Conservation (phyloP, 2,329 filamentous ascomycete species). For the Fusarium verticillioides region DNA sequence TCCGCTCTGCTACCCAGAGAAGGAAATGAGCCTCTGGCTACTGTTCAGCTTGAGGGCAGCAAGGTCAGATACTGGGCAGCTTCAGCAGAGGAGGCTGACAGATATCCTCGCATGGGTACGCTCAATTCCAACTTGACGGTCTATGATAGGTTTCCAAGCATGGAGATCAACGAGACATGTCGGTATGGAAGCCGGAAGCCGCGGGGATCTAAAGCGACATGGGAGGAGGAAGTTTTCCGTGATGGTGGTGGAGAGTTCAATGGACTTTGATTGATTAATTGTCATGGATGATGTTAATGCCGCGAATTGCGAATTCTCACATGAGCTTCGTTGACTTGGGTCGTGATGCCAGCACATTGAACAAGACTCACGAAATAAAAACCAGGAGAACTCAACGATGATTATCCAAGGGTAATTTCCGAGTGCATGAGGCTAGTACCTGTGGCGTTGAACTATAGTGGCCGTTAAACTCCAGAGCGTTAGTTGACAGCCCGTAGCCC, state of each 20-base stretch:
- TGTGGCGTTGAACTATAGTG: neutral
- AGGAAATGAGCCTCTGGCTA: neutral
- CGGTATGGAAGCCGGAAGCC: neutral
- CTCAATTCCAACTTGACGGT: neutral
- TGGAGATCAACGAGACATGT: neutral
- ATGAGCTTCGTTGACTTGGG: accelerated
- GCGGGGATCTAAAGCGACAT: neutral
- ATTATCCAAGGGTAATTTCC: neutral
- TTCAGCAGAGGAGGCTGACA: neutral
- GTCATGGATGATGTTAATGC: too few relatives aligned
- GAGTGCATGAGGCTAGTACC: neutral
- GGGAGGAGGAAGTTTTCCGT: constrained; percentile 9
- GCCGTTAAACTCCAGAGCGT: neutral
- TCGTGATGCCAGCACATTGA: too few relatives aligned
- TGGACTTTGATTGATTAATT: neutral
- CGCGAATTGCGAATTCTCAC: accelerated
- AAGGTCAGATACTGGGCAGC: constrained; percentile 6
- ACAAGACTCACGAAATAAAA: neutral
- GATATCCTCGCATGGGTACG: neutral
- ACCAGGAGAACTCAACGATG: too few relatives aligned
- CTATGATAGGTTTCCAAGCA: neutral
- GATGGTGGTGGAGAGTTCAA: neutral
- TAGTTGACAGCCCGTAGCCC: neutral
- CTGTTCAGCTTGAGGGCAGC: neutral
- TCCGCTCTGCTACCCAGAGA: neutral